phyloP scores from a whole-genome alignment of 73 alveolate species.

The Halteria grandinella region DNA sequence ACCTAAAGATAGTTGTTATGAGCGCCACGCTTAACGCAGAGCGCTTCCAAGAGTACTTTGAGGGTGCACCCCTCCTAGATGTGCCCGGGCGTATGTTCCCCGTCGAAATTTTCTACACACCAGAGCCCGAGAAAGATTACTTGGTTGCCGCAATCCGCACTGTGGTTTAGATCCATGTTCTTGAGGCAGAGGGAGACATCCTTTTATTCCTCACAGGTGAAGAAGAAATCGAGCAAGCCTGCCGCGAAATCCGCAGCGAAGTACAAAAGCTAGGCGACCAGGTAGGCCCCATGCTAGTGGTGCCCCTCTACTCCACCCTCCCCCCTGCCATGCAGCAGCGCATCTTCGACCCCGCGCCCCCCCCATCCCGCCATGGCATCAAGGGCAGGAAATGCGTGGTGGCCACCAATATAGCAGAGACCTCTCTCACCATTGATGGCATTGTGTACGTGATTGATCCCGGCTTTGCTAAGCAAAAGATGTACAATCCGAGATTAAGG shows the following conservation, averaged over 20 bases:
- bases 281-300: constrained; percentile 82
- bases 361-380: constrained; percentile 75
- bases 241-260: constrained; percentile 84
- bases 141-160: constrained; percentile 95
- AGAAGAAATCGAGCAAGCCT: constrained; percentile 97
- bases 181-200: constrained; percentile 97
- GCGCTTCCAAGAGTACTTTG: constrained; percentile 95
- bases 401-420: constrained; percentile 99
- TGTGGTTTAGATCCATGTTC: constrained; percentile 93
- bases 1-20: constrained; percentile 95
- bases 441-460: constrained; percentile 99
- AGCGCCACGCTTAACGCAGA: constrained; percentile 99
- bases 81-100: constrained; percentile 98
- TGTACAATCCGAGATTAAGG: constrained; percentile 99
- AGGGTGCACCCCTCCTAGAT: constrained; percentile 93
- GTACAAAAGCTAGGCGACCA: constrained; percentile 82
- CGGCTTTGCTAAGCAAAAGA: constrained; percentile 98
- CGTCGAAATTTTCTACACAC: constrained; percentile 95
- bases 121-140: constrained; percentile 95
- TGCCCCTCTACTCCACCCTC: constrained; percentile 96
- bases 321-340: constrained; percentile 97
- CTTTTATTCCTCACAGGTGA: constrained; percentile 98
- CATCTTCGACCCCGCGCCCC: constrained; percentile 99
- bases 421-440: constrained; percentile 99
- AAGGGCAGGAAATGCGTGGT: constrained; percentile 96